Conservation (phyloP, 768 basidiomycete genomes). For the Sarcomyxa edulis region DNA sequence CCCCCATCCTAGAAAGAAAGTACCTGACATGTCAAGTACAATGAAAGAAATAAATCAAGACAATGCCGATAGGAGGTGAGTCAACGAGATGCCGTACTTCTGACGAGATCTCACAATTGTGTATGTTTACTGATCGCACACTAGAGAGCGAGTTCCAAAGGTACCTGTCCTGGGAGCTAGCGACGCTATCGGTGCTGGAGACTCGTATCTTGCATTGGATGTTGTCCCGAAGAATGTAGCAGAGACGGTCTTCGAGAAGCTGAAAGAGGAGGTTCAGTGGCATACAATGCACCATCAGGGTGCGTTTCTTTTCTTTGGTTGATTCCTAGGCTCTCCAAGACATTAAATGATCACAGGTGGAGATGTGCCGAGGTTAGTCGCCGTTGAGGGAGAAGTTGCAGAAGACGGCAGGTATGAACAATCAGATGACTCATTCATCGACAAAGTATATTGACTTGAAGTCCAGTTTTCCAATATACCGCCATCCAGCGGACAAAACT, state of each 20-base stretch:
- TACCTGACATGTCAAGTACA: too few species aligned
- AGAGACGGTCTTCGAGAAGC: slow-evolving; percentile 47
- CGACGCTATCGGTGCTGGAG: slow-evolving; percentile 55
- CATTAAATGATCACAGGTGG: slow-evolving; percentile 42
- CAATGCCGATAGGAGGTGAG: neutral
- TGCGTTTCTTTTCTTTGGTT: slow-evolving; percentile 15
- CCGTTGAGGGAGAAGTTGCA: slow-evolving; percentile 52
- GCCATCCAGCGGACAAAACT: slow-evolving; percentile 77
- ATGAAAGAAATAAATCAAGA: too few species aligned
- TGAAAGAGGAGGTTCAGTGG: slow-evolving; percentile 68
- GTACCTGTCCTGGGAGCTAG: slow-evolving; percentile 18
- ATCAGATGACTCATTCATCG: neutral
- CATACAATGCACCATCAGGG: slow-evolving; percentile 72
- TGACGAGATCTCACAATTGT: neutral
- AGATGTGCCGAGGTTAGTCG: slow-evolving; percentile 63
- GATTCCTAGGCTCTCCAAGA: neutral
- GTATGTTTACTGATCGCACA: neutral
- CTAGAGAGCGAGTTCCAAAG: neutral
- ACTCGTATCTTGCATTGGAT: slow-evolving; percentile 54
- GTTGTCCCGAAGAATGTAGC: slow-evolving; percentile 55
- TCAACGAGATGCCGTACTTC: neutral
- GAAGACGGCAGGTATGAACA: slow-evolving; percentile 40
- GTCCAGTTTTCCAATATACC: slow-evolving; percentile 68
- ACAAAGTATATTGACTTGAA: neutral
- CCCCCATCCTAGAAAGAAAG: too few species aligned